These are phyloP conservation scores for Trichoderma arundinaceum DNA, from an alignment of 2,329 filamentous ascomycete species.

Conservation along the genomic window DNA sequence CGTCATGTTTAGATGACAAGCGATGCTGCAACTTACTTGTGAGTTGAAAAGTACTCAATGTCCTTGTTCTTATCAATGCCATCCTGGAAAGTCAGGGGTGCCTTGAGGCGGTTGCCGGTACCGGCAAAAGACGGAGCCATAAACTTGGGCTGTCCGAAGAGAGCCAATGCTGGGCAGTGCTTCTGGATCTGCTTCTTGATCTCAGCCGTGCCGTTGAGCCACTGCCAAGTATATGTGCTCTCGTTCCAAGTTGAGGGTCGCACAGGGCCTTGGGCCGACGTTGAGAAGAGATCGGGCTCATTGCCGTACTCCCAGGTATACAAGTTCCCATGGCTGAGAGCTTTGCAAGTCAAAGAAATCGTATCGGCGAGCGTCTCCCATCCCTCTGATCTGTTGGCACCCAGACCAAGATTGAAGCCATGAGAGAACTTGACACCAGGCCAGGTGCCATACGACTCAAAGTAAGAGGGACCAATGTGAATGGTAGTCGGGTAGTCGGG, in stretches of 20 bases:
- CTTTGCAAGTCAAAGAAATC: conserved; percentile 62
- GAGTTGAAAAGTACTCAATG: conserved; percentile 61
- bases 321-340: conserved; percentile 56
- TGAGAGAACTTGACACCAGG: conserved; percentile 62
- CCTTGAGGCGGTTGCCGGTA: conserved; percentile 56
- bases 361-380: conserved; percentile 60
- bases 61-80: conserved; percentile 56
- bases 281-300: conserved; percentile 58
- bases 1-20: neutral
- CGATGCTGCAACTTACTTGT: conserved; percentile 56
- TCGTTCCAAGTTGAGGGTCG: conserved; percentile 61
- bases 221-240: conserved; percentile 60
- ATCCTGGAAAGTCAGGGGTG: conserved; percentile 56
- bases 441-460: conserved; percentile 66
- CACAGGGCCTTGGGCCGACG: conserved; percentile 56
- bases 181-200: conserved; percentile 54
- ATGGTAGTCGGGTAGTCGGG: conserved; percentile 66
- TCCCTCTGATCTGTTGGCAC: conserved; percentile 56
- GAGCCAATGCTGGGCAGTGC: conserved; percentile 56
- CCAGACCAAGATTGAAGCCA: conserved; percentile 65
- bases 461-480: conserved; percentile 64
- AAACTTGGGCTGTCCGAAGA: conserved; percentile 41
- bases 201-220: conserved; percentile 59
- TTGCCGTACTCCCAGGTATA: conserved; percentile 65
- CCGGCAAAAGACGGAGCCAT: conserved; percentile 65